Evolutionary conservation across 202 grass and related monocot genomes (phyloP).

Genomic region (Brachypodium distachyon): DNA sequence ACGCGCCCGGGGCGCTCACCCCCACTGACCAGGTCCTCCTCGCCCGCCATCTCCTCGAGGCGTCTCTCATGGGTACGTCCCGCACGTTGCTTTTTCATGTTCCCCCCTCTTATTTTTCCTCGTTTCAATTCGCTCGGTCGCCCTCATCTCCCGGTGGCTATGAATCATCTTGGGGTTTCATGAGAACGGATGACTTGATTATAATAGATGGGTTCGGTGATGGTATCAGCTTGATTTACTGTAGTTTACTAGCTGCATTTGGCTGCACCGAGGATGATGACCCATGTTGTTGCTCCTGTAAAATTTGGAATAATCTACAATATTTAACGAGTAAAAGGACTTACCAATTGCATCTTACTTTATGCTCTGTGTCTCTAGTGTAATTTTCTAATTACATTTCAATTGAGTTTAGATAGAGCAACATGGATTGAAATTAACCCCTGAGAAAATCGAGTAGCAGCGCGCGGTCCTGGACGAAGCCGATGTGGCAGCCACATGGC

Average conservation of each 20-base stretch:
- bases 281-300: not conserved
- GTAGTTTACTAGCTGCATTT: not conserved
- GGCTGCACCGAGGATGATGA: not conserved
- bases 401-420: not conserved
- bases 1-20: constrained; percentile 35
- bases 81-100: no score
- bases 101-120: not conserved
- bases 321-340: not conserved
- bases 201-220: not conserved
- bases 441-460: no score
- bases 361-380: not conserved
- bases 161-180: not conserved
- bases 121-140: not conserved
- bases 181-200: not conserved
- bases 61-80: constrained; percentile 60
- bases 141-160: not conserved
- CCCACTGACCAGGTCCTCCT: constrained; percentile 75
- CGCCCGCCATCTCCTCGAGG: constrained; percentile 65
- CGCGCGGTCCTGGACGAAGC: no score
- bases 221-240: not conserved
- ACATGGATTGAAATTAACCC: no score
- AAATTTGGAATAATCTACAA: not conserved
- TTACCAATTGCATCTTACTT: not conserved
- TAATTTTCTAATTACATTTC: not conserved
- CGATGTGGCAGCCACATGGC: no score